Evolutionary conservation across 768 basidiomycete species (phyloP), one percentile per base, ranked within the genome.

Genomic region (Boletus subcaerulescens): DNA sequence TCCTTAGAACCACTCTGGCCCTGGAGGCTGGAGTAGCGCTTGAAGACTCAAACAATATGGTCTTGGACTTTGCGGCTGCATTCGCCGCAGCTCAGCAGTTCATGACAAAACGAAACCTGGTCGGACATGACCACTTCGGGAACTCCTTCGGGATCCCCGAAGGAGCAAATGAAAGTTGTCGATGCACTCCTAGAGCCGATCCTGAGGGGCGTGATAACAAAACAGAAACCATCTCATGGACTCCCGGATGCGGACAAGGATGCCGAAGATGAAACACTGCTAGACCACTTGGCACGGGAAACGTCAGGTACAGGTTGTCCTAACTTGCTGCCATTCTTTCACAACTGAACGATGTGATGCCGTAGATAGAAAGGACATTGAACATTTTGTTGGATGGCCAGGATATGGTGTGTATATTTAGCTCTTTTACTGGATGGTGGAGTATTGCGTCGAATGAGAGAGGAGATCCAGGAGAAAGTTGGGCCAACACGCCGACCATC

Each of bases 381-480:
- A 77, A 75, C 45, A 71, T 79, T 43, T 56, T 80, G 38, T 65
- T 80, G 10, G 78, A 78, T 20, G 75, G 77, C 13, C 59, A 76
- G n/a, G 78, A 77, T 56, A 76, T 76, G 20, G 76, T 76, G 44
- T 56, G 66, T 60, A 18, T 4, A 2, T 4, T 7, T 38, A 24
- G 6, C 35, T 20, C 29, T 31, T 42, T 14, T n/a, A 22, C 35
- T 17, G 17, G n/a, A 5, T 26, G 17, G 17, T n/a, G 24, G 20
- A 26, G 67, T 79, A 17, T 59, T 77, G 20, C 48, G 24, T 15
- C 66, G 70, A 5, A 60, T 80, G n/a, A 74, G 78, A 7, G 65
- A 73, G 41, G 80, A 82, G 51, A 71, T 82, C 24, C 14, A 77
- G 17, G 60, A 58, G 20, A 67, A 65, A 10, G 66, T 80, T 39